Evolutionary conservation across 2,329 filamentous ascomycete species (phyloP), one percentile per base, ranked within the genome.

Genomic region (Stylonectria norvegica): DNA sequence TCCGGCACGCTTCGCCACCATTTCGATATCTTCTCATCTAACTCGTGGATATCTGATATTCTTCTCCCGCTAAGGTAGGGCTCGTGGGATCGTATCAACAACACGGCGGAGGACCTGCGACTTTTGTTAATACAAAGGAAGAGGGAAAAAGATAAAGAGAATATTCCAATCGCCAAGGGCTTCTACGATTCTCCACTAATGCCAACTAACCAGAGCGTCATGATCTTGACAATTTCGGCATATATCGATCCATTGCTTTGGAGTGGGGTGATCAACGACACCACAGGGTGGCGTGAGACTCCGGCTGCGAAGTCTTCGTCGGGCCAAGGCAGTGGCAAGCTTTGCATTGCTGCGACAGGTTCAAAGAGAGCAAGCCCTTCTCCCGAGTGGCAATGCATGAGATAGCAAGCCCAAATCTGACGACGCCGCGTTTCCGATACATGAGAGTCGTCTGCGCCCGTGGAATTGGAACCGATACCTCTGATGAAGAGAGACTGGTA

Each of bases 401-500:
- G 19, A 33, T 48, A 48, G n/a, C 46, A 48, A 10, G 46, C 43
- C 46, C 46, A 48, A 18, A 43, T 35, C 14, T 43, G 46, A 12
- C 46, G 40, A 2, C 46, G 40, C 10, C 43, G 35, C 18, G 42
- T 34, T 5, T 25, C 29, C 16, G 8, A 15, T 15, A 41, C 23
- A 4, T 40, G 20, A 2, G 15, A 14, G 3, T 22, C 30, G 4
- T 28, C 16, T 5, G 19, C 11, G 18, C n/a, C 6, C 12, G 36
- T 1, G 1, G 7, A 3, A 25, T 18, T 5, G 9, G 30, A 5
- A 0, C 37, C 37, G 0, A 33, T n/a, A 1, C 50, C 50, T 0
- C 33, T 48, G 0, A 50, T 54, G 0, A 46, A 37, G n/a, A 54
- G 44, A 0, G 47, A 10, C 2, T 54, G 48, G 3, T 36, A 52